Conservation (phyloP, 139 green algal genomes). For the Tetraselmis striata region DNA sequence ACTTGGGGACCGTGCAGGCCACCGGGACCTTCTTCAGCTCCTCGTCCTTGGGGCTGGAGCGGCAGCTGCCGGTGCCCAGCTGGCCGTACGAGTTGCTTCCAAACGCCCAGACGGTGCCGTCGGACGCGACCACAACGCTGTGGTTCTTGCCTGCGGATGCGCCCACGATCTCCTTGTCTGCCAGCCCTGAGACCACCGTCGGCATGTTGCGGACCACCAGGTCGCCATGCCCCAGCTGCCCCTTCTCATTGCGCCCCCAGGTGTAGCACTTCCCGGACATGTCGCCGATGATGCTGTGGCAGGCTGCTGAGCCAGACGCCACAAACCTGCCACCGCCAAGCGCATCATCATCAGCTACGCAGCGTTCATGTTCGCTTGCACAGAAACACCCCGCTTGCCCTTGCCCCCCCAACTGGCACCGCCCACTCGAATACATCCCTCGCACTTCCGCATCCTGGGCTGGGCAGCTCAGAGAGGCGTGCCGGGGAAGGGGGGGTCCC, state of each 20-base stretch:
- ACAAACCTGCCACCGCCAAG: no score
- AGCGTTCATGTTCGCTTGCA: no score
- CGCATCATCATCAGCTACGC: no score
- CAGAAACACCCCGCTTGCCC: no score
- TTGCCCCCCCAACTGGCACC: no score
- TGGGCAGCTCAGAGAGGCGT: no score
- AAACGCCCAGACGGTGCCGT: constrained; percentile 63
- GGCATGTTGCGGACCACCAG: constrained; percentile 63
- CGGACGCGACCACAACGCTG: constrained; percentile 51
- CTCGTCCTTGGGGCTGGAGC: constrained; percentile 18
- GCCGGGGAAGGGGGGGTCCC: neutral
- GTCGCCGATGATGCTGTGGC: constrained; percentile 67
- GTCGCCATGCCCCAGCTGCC: constrained; percentile 85
- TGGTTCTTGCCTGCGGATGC: constrained; percentile 57
- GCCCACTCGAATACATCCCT: no score
- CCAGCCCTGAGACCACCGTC: constrained; percentile 47
- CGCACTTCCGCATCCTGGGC: no score
- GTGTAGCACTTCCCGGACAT: constrained; percentile 63
- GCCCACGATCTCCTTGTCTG: constrained; percentile 34
- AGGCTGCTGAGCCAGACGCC: constrained; percentile 56
- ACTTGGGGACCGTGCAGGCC: constrained; percentile 9
- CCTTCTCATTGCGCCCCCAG: constrained; percentile 89
- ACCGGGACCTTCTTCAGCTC: constrained; percentile 45
- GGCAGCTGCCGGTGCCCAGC: constrained; percentile 58
- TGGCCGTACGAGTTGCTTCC: constrained; percentile 79